Percentiles rank a stretch among this genome's conserved stretches.
These are phyloP conservation scores for Calonectria multiphialidica DNA, from an alignment of 2,329 filamentous ascomycete genomes.

Conservation along the genomic window DNA sequence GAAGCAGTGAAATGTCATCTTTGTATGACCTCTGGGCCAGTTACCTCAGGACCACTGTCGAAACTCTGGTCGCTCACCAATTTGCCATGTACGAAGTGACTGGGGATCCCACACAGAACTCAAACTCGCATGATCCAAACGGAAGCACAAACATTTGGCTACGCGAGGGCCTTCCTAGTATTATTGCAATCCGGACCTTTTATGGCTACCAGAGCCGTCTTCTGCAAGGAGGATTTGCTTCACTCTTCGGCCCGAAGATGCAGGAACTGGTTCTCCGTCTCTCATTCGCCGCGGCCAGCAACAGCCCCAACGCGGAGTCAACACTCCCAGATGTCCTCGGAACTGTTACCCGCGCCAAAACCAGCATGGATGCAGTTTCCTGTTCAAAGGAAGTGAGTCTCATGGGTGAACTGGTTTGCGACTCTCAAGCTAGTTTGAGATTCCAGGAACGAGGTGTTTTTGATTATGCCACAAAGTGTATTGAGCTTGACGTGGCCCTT, in stretches of 20 bases:
- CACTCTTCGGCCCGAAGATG: slow-evolving; percentile 63
- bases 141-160: slow-evolving; percentile 56
- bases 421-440: slow-evolving; percentile 57
- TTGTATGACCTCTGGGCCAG: slow-evolving; percentile 64
- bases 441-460: slow-evolving; percentile 66
- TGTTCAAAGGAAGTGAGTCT: slow-evolving; percentile 62
- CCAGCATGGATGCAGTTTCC: slow-evolving; percentile 57
- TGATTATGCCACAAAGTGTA: slow-evolving; percentile 60
- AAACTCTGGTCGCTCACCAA: slow-evolving; percentile 64
- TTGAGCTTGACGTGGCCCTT: slow-evolving; percentile 64
- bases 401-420: slow-evolving; percentile 62
- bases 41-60: slow-evolving; percentile 61
- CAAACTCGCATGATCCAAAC: slow-evolving; percentile 21
- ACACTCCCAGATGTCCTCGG: slow-evolving; percentile 44
- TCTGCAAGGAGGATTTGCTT: slow-evolving; percentile 62
- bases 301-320: slow-evolving; percentile 57
- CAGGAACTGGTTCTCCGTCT: slow-evolving; percentile 66
- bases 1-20: slow-evolving; percentile 54
- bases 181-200: slow-evolving; percentile 63
- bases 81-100: slow-evolving; percentile 66
- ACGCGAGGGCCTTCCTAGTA: slow-evolving; percentile 60
- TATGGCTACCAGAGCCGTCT: slow-evolving; percentile 65
- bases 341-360: slow-evolving; percentile 43
- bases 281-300: slow-evolving; percentile 61
- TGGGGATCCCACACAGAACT: slow-evolving; percentile 48